Conservation (phyloP, 768 basidiomycete genomes). For the Favolaschia claudopus region DNA sequence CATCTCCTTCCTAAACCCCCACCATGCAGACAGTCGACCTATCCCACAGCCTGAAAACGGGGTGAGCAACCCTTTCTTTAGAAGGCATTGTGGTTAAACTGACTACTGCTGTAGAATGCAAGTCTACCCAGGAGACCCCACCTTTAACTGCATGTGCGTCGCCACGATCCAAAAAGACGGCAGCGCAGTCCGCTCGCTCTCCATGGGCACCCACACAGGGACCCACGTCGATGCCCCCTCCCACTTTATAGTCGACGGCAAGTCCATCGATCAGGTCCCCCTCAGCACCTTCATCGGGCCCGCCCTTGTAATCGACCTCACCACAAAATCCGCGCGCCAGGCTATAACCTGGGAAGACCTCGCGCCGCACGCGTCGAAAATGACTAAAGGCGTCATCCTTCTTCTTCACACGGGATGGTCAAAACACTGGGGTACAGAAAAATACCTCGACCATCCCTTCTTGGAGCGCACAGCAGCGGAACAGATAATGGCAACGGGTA, state of each 20-base stretch:
- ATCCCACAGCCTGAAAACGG: conserved; percentile 54
- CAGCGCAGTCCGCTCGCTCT: conserved; percentile 58
- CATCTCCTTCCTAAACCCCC: conserved; percentile 2
- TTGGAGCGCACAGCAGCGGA: conserved; percentile 61
- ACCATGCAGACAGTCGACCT: conserved; percentile 54
- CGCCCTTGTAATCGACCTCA: conserved; percentile 64
- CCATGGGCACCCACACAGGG: conserved; percentile 74
- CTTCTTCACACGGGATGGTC: conserved; percentile 78
- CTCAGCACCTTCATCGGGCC: conserved; percentile 60
- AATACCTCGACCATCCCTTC: conserved; percentile 72
- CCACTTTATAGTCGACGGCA: conserved; percentile 69
- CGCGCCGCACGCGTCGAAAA: conserved; percentile 40
- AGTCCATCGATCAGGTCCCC: conserved; percentile 64
- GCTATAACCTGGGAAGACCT: conserved; percentile 66
- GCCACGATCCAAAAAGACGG: conserved; percentile 54
- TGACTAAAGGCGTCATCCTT: conserved; percentile 53
- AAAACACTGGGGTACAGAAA: conserved; percentile 53
- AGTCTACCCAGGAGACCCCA: conserved; percentile 65
- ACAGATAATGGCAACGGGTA: conserved; percentile 56
- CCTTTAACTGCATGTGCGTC: conserved; percentile 46
- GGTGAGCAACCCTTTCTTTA: no score
- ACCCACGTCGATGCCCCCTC: conserved; percentile 84
- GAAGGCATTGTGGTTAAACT: no score
- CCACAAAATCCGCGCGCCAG: conserved; percentile 48
- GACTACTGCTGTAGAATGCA: no score